Evolutionary conservation across 805 yeast species (phyloP).

Genomic region (Candida sanyiensis): DNA sequence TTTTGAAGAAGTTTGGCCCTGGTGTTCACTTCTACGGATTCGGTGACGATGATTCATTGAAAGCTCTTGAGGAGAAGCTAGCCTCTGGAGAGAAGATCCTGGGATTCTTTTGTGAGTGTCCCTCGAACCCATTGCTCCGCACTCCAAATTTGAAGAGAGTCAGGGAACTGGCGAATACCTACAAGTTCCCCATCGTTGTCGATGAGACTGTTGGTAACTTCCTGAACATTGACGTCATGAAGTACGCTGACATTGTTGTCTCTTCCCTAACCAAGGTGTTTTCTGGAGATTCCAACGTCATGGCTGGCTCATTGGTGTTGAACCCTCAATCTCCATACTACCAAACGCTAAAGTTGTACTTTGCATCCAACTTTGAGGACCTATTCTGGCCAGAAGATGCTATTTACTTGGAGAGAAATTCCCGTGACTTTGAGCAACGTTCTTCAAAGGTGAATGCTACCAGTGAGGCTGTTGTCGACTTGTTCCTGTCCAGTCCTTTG

Average conservation of each 20-base stretch:
- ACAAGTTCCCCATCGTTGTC: constrained; percentile 71
- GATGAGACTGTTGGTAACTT: constrained; percentile 96
- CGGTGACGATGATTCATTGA: constrained; percentile 69
- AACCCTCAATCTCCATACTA: constrained; percentile 59
- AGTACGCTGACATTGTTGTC: constrained; percentile 81
- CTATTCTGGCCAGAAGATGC: constrained; percentile 92
- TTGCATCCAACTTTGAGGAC: constrained; percentile 59
- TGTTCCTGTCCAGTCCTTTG: constrained; percentile 42
- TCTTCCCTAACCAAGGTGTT: constrained; percentile 88
- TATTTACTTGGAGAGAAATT: constrained; percentile 83
- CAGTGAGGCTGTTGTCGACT: constrained; percentile 47
- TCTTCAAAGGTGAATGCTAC: constrained; percentile 48
- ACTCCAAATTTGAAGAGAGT: constrained; percentile 73
- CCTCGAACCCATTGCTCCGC: constrained; percentile 87
- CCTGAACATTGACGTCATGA: constrained; percentile 72
- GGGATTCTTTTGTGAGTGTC: constrained; percentile 86
- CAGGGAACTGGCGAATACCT: constrained; percentile 59
- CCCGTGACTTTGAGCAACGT: constrained; percentile 77
- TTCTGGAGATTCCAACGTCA: constrained; percentile 90
- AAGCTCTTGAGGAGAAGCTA: constrained; percentile 56
- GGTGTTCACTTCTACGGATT: constrained; percentile 83
- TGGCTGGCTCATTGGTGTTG: constrained; percentile 85
- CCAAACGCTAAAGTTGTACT: constrained; percentile 41
- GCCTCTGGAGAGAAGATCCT: constrained; percentile 61
- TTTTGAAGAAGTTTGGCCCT: constrained; percentile 84